Evolutionary conservation across 2,329 filamentous ascomycete genomes (phyloP), one percentile per base, ranked within the genome.

Genomic region (Fonsecaea nubica): DNA sequence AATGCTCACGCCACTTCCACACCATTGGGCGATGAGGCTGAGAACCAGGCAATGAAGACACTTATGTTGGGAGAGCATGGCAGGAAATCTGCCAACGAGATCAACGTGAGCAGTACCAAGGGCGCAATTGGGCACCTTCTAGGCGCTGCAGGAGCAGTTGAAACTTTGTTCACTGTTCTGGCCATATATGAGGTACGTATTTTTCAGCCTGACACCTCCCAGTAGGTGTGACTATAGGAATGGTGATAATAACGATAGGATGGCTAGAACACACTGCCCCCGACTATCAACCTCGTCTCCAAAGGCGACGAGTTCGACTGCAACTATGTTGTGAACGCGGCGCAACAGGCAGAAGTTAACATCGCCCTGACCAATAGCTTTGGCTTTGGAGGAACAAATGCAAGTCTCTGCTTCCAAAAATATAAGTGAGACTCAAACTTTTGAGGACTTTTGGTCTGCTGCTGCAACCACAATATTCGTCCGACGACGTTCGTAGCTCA

Each of bases 381-480:
- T 80, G 95, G 95, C 0, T 99, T 99, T 80, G 95, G 95, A 10
- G 95, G 95, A 15, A 98, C 94, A 1, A 99, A 99, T 80, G 93
- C 94, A 50, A 93, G 89, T 62, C 81, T 99, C 42, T 72, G 71
- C 60, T 73, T 73, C 54, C 61, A 60, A 52, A 69, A 69, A 56
- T 65, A 40, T 53, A 45, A n/a, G 25, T 61, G 48, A 61, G 7
- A n/a, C 48, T 68, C 10, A 48, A 7, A 15, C 9, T 6, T 8
- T 18, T 35, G n/a, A n/a, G 54, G 12, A 21, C n/a, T 8, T 21
- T 25, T 48, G 8, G 15, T 15, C 50, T 8, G 10, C 52, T 5
- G 30, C 52, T 9, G 30, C 25, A 15, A 21, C 25, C 13, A n/a
- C 13, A 35, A 33, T 30, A 13, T 30, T 8, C 50, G 50, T 53